A percentile compares a stretch with the other conserved stretches of the same genome.
phyloP scores from a whole-genome alignment of 768 basidiomycete species.

The Trametes cubensis region DNA sequence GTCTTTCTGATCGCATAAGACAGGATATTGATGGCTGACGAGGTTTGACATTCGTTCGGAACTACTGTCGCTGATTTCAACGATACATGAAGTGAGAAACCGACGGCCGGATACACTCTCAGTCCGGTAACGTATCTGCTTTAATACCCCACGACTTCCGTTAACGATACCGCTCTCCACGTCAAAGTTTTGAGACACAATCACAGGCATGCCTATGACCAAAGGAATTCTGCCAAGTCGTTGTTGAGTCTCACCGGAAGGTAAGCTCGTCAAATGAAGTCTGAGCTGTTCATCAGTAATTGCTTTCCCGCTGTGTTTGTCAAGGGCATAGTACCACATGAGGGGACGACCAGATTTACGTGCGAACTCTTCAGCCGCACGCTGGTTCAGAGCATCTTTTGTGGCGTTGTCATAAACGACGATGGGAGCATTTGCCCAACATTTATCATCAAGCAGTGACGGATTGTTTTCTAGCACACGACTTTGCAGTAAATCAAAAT shows the following conservation, averaged over 20 bases:
- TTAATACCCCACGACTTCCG: constrained; percentile 29
- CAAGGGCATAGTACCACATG: neutral
- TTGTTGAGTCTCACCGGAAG: constrained; percentile 36
- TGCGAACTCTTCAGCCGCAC: constrained; percentile 33
- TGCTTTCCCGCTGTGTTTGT: neutral
- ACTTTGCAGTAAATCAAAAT: neutral
- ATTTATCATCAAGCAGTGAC: too few species aligned
- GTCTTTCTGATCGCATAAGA: too few species aligned
- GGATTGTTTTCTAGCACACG: too few species aligned
- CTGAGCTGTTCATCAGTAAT: neutral
- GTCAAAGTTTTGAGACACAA: constrained; percentile 43
- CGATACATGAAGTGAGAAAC: too few species aligned
- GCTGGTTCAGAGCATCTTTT: constrained; percentile 42
- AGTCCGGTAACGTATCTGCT: neutral
- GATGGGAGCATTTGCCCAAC: constrained; percentile 36
- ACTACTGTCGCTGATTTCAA: too few species aligned
- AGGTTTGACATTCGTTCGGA: too few species aligned
- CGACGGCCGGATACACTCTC: neutral
- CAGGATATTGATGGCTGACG: too few species aligned
- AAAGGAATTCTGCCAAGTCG: constrained; percentile 39
- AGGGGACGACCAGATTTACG: neutral
- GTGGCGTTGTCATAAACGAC: constrained; percentile 41
- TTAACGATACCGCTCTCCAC: constrained; percentile 42
- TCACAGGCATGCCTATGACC: constrained; percentile 44
- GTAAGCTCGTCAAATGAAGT: constrained; percentile 3